Base-by-base conservation (phyloP, 2,329 filamentous ascomycete genomes). In the Aspergillus ruber region DNA sequence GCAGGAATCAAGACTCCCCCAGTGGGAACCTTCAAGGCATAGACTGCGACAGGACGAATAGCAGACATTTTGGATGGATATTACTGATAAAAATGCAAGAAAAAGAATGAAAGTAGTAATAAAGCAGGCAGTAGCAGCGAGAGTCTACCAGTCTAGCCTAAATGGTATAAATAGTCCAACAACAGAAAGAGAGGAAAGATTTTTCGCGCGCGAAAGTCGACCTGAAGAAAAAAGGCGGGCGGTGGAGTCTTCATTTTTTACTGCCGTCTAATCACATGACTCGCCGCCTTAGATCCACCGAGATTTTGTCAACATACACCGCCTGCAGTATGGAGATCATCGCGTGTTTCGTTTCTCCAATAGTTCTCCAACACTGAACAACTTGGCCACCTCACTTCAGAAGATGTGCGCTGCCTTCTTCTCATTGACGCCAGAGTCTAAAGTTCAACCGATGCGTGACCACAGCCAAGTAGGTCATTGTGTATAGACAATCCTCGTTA, bases 11-110 rank as follows among this genome's bases (percentile, higher is more conserved):
- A 76, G 68, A 89, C 76, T 72, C 88, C 88, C 65, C 86, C 88
- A 60, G 88, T 80, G 60, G 90, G 90, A 72, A 97, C 87, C 77
- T 89, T 84, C 59, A 96, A 85, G 73, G 90, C 90, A 70, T 93
- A 98, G 68, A 97, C 79, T 69, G 87, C 88, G 71, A 93, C 86
- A 66, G 78, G 80, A 51, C 74, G 71, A 55, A 70, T 62, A 50
- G 65, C 71, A 54, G 73, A 74, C 73, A 76, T 76, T 52, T 55
- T 68, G 56, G 46, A 43, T 21, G 45, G 45, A 47, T 40, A 36
- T 15, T 42, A 44, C 32, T 44, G 21, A 25, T 33, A 18, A 43
- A n/a, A 38, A 41, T 23, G 10, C n/a, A 25, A 42, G n/a, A 18
- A 47, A 46, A 38, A 40, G 38, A 42, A 45, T 36, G 39, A 23